phyloP scores from a whole-genome alignment of 495 filamentous ascomycete species.

The Antarctomyces pellizariae region DNA sequence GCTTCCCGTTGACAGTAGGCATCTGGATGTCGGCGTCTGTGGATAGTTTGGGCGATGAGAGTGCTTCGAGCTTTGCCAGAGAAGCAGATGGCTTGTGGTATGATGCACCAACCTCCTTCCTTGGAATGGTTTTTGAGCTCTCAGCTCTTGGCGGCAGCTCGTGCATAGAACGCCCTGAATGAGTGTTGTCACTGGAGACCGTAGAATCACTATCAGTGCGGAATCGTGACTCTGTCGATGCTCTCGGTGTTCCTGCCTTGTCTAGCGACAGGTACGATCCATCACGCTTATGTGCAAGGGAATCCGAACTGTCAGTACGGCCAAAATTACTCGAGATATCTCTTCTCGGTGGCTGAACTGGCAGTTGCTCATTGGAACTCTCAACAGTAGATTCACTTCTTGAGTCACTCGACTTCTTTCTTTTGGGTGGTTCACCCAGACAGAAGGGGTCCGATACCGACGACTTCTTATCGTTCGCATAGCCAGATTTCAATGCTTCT shows the following conservation, averaged over 20 bases:
- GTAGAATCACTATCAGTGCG: conserved; percentile 22
- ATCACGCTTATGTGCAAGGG: conserved; percentile 10
- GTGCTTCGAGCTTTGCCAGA: no score
- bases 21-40: no score
- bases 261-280: conserved; percentile 15
- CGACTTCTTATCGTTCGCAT: conserved; percentile 9
- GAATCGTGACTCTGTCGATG: conserved; percentile 23
- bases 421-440: conserved; percentile 51
- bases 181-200: conserved; percentile 19
- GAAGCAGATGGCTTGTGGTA: no score
- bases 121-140: conserved; percentile 18
- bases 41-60: no score
- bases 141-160: conserved; percentile 14
- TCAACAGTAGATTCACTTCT: no score
- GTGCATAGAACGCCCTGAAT: no score
- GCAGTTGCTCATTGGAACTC: no score
- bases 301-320: conserved; percentile 12
- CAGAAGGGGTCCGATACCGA: conserved; percentile 33
- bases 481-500: conserved; percentile 8
- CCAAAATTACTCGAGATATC: no score
- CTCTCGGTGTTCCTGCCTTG: conserved; percentile 19
- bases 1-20: conserved; percentile 19
- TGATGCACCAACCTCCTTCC: conserved; percentile 22
- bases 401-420: conserved; percentile 34
- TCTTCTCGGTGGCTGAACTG: conserved; percentile 7